Evolutionary conservation across 176 grass and related monocot species (phyloP).

Genomic region (Olyra latifolia): DNA sequence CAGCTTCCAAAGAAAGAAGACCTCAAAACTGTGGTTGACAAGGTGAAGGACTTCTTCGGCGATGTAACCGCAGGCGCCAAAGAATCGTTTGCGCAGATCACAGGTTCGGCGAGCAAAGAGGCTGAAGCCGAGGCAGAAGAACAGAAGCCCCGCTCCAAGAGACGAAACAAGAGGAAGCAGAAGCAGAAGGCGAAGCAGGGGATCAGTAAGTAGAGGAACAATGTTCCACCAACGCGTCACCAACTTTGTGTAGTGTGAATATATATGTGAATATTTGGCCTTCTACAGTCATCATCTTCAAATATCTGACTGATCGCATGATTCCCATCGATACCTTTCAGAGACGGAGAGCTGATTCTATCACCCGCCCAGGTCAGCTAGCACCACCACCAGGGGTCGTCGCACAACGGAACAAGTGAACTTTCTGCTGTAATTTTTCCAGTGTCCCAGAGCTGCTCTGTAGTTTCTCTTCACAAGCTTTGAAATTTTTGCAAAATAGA

Average conservation of each 20-base stretch:
- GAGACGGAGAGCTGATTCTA: conserved; percentile 29
- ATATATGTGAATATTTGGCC: background rate
- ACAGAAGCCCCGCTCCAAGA: conserved; percentile 36
- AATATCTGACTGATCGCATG: background rate
- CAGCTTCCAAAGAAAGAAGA: conserved; percentile 94
- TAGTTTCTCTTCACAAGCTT: conserved; percentile 14
- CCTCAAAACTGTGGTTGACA: conserved; percentile 83
- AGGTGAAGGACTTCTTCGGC: conserved; percentile 88
- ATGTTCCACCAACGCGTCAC: background rate
- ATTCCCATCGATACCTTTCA: background rate
- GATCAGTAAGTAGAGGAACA: conserved; percentile 36
- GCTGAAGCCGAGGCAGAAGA: conserved; percentile 53
- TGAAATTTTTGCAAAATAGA: conserved; percentile 2
- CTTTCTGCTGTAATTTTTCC: conserved; percentile 14
- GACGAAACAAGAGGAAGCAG: conserved; percentile 41
- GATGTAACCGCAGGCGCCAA: conserved; percentile 71
- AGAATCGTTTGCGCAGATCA: conserved; percentile 94
- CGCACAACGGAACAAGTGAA: background rate
- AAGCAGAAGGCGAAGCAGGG: conserved; percentile 44
- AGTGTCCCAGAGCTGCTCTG: conserved; percentile 11
- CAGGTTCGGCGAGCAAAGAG: conserved; percentile 58
- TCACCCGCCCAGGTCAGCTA: background rate
- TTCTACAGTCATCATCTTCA: background rate
- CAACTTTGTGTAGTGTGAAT: background rate
- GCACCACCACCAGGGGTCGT: background rate